Percentiles rank a stretch among this genome's conserved stretches.
Evolutionary conservation across 768 basidiomycete species (phyloP).

Genomic region (Tulasnella sp.): DNA sequence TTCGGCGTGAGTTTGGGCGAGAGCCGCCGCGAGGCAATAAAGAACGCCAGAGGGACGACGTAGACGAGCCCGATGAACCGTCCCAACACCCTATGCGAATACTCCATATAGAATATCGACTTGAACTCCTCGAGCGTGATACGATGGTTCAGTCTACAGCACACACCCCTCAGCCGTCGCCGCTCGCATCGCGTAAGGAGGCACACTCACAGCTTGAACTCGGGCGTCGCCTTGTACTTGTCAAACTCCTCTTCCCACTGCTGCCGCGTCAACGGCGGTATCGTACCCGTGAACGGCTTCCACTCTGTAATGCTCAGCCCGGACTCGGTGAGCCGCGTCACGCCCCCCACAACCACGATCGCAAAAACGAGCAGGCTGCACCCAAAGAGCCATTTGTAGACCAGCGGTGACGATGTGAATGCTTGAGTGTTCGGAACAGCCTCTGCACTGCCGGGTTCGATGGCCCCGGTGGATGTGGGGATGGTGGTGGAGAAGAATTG

Average conservation of each 20-base stretch:
- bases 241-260: slow-evolving; percentile 84
- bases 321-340: slow-evolving; percentile 94
- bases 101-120: slow-evolving; percentile 96
- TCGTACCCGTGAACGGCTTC: slow-evolving; percentile 78
- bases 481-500: slow-evolving; percentile 3
- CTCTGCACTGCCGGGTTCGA: neutral
- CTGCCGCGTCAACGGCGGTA: slow-evolving; percentile 63
- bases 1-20: slow-evolving; percentile 47
- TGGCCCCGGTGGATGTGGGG: neutral
- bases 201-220: slow-evolving; percentile 76
- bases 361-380: slow-evolving; percentile 81
- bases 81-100: slow-evolving; percentile 87
- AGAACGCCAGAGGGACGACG: slow-evolving; percentile 74
- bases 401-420: slow-evolving; percentile 50
- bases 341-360: slow-evolving; percentile 89
- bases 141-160: slow-evolving; percentile 69
- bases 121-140: slow-evolving; percentile 89
- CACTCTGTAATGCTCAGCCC: slow-evolving; percentile 98
- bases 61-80: slow-evolving; percentile 75
- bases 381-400: slow-evolving; percentile 73
- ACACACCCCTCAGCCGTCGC: too few relatives aligned
- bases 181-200: neutral
- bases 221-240: slow-evolving; percentile 89
- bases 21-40: slow-evolving; percentile 56
- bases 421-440: neutral